phyloP scores from a whole-genome alignment of 768 basidiomycete species.

The Nevesoporus exiguus region DNA sequence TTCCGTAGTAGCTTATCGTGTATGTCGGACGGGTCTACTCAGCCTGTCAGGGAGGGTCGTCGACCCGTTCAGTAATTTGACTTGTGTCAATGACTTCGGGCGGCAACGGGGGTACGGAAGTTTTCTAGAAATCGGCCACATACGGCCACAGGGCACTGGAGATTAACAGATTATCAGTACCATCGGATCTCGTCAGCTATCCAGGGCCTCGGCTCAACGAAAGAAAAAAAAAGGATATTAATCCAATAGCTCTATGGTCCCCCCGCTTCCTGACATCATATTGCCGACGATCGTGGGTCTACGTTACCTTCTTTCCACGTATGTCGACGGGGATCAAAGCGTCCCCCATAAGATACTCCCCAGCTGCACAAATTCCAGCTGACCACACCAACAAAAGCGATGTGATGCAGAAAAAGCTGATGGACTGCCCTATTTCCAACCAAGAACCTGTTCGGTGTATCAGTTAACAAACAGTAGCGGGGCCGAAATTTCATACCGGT shows the following conservation, averaged over 20 bases:
- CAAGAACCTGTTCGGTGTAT: conserved; percentile 56
- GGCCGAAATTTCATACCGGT: conserved; percentile 46
- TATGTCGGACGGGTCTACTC: background rate
- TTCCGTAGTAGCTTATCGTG: background rate
- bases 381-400: conserved; percentile 78
- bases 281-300: conserved; percentile 25
- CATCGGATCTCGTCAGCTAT: conserved; percentile 1
- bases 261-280: conserved; percentile 1
- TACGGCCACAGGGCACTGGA: background rate
- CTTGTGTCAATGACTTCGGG: background rate
- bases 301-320: conserved; percentile 21
- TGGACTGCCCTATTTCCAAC: conserved; percentile 87
- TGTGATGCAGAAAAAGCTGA: conserved; percentile 84
- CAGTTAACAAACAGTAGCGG: conserved; percentile 1
- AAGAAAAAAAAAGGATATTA: background rate
- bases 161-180: background rate
- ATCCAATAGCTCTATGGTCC: conserved; percentile 1
- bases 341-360: conserved; percentile 64
- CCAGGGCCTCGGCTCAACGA: background rate
- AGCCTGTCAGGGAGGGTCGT: background rate
- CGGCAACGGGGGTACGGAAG: background rate
- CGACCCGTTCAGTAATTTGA: background rate
- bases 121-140: background rate
- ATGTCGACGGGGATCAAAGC: conserved; percentile 21
- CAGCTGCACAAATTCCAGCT: conserved; percentile 68